Evolutionary conservation across 768 basidiomycete species (phyloP).

Genomic region (Mycena vulgaris): DNA sequence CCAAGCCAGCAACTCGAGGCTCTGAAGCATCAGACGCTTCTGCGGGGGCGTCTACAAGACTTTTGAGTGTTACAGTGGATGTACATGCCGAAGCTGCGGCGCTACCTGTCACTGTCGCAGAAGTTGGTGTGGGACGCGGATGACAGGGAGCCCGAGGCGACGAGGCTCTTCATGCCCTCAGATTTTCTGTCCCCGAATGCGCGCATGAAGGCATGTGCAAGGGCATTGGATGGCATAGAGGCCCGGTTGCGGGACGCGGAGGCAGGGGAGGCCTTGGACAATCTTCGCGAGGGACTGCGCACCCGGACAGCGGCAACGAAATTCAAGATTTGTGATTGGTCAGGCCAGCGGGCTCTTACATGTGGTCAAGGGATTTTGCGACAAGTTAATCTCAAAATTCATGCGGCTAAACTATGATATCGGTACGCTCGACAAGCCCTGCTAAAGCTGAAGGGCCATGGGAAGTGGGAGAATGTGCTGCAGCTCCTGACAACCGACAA

Average conservation of each 20-base stretch:
- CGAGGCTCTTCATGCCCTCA: slow-evolving; percentile 9
- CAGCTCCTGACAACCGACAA: background rate
- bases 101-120: background rate
- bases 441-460: background rate
- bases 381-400: background rate
- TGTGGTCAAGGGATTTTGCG: background rate
- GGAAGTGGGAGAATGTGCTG: background rate
- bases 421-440: background rate
- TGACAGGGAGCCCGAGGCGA: background rate
- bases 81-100: background rate
- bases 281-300: background rate
- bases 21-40: background rate
- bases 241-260: background rate
- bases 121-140: background rate
- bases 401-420: background rate
- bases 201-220: background rate
- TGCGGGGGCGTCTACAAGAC: background rate
- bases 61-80: background rate
- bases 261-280: slow-evolving; percentile 1
- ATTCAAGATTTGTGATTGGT: slow-evolving; percentile 12
- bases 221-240: background rate
- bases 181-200: background rate
- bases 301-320: background rate
- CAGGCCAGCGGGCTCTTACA: slow-evolving; percentile 2
- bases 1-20: background rate